phyloP scores from a whole-genome alignment of 2,329 filamentous ascomycete genomes.

The Pseudogymnoascus sp. region DNA sequence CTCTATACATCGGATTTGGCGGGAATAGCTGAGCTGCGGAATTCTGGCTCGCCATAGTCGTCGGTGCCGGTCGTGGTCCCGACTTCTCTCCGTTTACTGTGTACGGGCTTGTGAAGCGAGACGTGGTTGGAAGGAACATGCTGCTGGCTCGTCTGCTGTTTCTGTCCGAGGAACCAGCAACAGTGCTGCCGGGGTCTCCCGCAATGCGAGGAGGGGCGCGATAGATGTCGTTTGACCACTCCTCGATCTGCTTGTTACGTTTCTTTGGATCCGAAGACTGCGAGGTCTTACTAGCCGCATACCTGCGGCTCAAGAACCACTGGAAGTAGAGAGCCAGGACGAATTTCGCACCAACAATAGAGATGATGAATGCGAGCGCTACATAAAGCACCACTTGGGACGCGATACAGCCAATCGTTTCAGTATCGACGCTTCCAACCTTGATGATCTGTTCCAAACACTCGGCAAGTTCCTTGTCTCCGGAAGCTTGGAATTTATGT shows the following conservation, averaged over 20 bases:
- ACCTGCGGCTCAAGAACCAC: slow-evolving; percentile 87
- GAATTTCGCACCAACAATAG: slow-evolving; percentile 81
- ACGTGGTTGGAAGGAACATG: slow-evolving; percentile 78
- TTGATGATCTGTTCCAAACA: slow-evolving; percentile 93
- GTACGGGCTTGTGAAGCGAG: slow-evolving; percentile 87
- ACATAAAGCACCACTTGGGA: slow-evolving; percentile 95
- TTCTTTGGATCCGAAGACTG: slow-evolving; percentile 73
- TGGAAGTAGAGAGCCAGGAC: slow-evolving; percentile 84
- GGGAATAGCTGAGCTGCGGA: slow-evolving; percentile 63
- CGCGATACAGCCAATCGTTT: slow-evolving; percentile 93
- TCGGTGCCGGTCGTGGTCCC: slow-evolving; percentile 52
- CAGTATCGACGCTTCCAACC: slow-evolving; percentile 90
- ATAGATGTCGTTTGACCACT: slow-evolving; percentile 97
- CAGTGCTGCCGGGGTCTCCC: slow-evolving; percentile 61
- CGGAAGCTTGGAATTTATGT: slow-evolving; percentile 68
- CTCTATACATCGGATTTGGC: slow-evolving; percentile 62
- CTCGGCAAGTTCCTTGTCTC: slow-evolving; percentile 73
- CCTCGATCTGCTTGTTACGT: slow-evolving; percentile 87
- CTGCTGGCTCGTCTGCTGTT: slow-evolving; percentile 70
- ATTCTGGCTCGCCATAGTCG: slow-evolving; percentile 88
- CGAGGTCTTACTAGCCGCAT: slow-evolving; percentile 76
- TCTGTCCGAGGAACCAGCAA: slow-evolving; percentile 53
- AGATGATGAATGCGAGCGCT: slow-evolving; percentile 81
- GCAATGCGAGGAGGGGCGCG: slow-evolving; percentile 74
- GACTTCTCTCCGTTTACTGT: slow-evolving; percentile 55